A percentile compares a stretch with the other conserved stretches of the same genome.
Evolutionary conservation across 352 stramenopile genomes (phyloP).

Genomic region (Stephanocyclus meneghinianus): DNA sequence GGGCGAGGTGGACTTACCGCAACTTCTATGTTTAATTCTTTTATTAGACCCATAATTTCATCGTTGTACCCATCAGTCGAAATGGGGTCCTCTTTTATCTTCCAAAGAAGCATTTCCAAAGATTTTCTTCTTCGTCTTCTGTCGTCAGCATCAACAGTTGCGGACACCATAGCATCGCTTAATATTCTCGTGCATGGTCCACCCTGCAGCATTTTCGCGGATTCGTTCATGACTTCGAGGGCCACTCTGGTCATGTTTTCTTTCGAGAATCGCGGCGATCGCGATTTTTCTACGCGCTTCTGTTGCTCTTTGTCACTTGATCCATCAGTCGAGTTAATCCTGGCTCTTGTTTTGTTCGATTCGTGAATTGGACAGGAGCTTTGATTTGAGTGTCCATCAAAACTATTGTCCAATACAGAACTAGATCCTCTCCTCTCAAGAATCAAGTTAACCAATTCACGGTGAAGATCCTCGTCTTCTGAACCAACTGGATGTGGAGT

Average conservation of each 20-base stretch:
- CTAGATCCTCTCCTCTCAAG: slow-evolving; percentile 19
- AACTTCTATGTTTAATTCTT: slow-evolving; percentile 31
- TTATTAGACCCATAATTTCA: slow-evolving; percentile 34
- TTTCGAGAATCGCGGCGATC: slow-evolving; percentile 21
- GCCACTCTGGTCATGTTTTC: slow-evolving; percentile 38
- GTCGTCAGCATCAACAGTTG: slow-evolving; percentile 14
- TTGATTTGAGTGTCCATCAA: neutral
- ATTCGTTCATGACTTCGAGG: slow-evolving; percentile 21
- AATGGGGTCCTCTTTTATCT: slow-evolving; percentile 42
- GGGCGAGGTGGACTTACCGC: neutral
- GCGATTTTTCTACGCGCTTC: neutral
- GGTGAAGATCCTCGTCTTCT: slow-evolving; percentile 45
- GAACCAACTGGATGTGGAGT: slow-evolving; percentile 37
- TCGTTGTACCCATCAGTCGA: slow-evolving; percentile 31
- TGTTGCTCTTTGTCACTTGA: neutral
- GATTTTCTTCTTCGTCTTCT: slow-evolving; percentile 15
- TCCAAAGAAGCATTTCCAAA: slow-evolving; percentile 20
- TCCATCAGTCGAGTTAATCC: neutral
- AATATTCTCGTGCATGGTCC: slow-evolving; percentile 27
- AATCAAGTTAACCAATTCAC: slow-evolving; percentile 35
- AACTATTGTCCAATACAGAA: neutral
- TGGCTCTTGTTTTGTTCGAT: neutral
- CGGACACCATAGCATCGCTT: slow-evolving; percentile 38
- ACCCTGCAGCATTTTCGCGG: slow-evolving; percentile 16
- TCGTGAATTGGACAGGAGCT: slow-evolving; percentile 13